phyloP scores from a whole-genome alignment of 2,329 filamentous ascomycete genomes.

The Decorospora gaudefroyi region DNA sequence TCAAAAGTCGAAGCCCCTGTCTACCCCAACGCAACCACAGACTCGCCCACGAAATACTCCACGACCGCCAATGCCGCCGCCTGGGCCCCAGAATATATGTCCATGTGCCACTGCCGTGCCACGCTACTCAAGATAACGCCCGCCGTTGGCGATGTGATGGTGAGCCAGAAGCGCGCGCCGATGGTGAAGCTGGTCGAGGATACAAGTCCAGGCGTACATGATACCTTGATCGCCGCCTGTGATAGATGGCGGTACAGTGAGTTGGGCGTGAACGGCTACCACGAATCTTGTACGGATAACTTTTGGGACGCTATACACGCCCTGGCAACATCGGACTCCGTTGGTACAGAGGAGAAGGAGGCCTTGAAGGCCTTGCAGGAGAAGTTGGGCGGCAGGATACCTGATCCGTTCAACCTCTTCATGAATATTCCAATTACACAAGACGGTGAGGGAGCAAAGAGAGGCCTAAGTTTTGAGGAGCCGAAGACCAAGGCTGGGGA shows the following conservation, averaged over 20 bases:
- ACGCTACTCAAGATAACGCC: constrained; percentile 37
- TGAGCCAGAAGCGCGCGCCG: constrained; percentile 42
- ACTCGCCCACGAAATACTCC: constrained; percentile 31
- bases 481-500: constrained; percentile 50
- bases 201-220: constrained; percentile 41
- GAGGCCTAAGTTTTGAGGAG: constrained; percentile 47
- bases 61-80: constrained; percentile 33
- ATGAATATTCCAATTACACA: constrained; percentile 54
- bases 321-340: constrained; percentile 15
- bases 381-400: constrained; percentile 34
- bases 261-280: constrained; percentile 38
- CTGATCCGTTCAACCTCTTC: constrained; percentile 48
- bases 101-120: constrained; percentile 45
- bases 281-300: constrained; percentile 47
- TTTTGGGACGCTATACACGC: constrained; percentile 40
- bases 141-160: constrained; percentile 35
- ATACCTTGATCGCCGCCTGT: constrained; percentile 45
- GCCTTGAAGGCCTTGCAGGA: constrained; percentile 28
- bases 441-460: constrained; percentile 44
- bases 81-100: constrained; percentile 41
- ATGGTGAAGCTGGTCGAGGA: constrained; percentile 44
- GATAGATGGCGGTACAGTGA: constrained; percentile 45
- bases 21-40: constrained; percentile 34
- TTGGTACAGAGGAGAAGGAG: constrained; percentile 21
- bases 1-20: constrained; percentile 35